These are phyloP conservation scores for Persicaria maculosa DNA, from an alignment of 148 eudicot species.

Conservation along the genomic window DNA sequence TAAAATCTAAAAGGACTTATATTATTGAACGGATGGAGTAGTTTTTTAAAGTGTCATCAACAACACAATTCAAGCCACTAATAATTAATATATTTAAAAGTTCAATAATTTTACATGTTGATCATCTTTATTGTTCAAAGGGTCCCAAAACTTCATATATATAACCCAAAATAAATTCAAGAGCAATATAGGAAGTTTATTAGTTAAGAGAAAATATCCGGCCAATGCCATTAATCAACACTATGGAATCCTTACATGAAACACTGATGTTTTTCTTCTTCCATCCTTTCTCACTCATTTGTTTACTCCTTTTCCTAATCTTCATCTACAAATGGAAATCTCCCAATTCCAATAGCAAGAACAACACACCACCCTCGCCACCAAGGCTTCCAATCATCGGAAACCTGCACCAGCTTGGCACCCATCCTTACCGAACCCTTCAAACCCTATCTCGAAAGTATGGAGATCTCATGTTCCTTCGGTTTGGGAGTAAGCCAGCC, in stretches of 20 bases:
- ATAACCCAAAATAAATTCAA: no score
- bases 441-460: constrained; percentile 8
- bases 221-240: background rate
- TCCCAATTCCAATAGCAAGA: background rate
- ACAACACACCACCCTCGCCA: constrained; percentile 46
- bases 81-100: background rate
- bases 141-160: no score
- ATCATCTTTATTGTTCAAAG: no score
- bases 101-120: no score
- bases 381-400: constrained; percentile 56
- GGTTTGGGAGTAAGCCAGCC: constrained; percentile 34
- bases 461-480: constrained; percentile 32
- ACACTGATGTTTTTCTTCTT: background rate
- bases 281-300: constrained; percentile 15
- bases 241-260: background rate
- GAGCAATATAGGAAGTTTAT: no score
- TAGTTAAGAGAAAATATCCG: background rate
- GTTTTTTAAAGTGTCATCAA: no score
- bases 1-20: no score
- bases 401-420: constrained; percentile 38
- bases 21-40: no score
- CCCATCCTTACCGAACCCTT: constrained; percentile 4
- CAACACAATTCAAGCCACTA: no score
- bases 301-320: constrained; percentile 7
- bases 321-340: constrained; percentile 21